Evolutionary conservation across 192 early-diverging fungal species (phyloP).

Genomic region (Backusella tarrabulga): DNA sequence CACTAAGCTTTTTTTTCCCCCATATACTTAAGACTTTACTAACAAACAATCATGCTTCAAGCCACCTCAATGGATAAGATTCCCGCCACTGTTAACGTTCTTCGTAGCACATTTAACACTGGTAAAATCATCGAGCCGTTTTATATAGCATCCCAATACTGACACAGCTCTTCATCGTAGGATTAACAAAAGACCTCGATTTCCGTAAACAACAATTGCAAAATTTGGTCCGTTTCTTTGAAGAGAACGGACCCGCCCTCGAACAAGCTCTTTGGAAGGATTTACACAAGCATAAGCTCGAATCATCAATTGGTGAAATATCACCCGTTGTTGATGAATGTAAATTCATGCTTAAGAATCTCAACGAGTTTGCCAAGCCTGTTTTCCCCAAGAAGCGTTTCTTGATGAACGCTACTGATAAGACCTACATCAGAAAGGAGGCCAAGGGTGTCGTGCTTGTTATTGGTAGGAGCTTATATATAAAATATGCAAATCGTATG

Average conservation of each 20-base stretch:
- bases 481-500: constrained; percentile 4
- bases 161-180: not conserved
- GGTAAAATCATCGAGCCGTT: not conserved
- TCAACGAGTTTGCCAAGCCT: constrained; percentile 51
- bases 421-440: constrained; percentile 57
- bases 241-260: constrained; percentile 19
- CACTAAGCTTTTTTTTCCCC: not conserved
- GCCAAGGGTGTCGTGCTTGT: constrained; percentile 73
- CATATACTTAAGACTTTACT: not conserved
- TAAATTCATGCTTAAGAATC: constrained; percentile 35
- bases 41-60: not conserved
- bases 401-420: constrained; percentile 49
- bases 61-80: not conserved
- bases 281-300: constrained; percentile 24
- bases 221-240: constrained; percentile 3
- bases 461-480: constrained; percentile 49
- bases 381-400: constrained; percentile 29
- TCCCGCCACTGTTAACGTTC: not conserved
- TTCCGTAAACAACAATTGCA: constrained; percentile 32
- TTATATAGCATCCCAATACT: no score
- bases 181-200: constrained; percentile 23
- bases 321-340: constrained; percentile 31
- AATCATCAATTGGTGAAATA: constrained; percentile 20
- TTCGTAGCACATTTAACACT: not conserved
- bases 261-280: constrained; percentile 21